These are phyloP conservation scores for Melaleuca alternifolia DNA, from an alignment of 345 rosid species.

Conservation along the genomic window DNA sequence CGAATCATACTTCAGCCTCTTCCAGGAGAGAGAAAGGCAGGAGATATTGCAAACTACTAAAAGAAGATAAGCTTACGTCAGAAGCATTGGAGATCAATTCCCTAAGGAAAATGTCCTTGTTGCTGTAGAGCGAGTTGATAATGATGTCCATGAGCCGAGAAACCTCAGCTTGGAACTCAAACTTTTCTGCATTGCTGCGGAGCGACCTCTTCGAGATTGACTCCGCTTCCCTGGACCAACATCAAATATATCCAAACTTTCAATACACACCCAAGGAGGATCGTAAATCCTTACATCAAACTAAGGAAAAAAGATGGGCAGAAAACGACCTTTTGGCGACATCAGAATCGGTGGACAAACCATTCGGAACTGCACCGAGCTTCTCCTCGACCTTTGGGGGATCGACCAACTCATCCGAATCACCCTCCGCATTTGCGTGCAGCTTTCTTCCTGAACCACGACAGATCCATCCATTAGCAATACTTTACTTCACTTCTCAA, in stretches of 20 bases:
- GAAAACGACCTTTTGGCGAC: slow-evolving; percentile 62
- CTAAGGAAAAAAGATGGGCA: background rate
- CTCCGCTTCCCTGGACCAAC: slow-evolving; percentile 62
- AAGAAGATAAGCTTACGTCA: slow-evolving; percentile 46
- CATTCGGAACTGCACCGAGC: slow-evolving; percentile 83
- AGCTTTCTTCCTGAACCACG: slow-evolving; percentile 48
- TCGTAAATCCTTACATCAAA: background rate
- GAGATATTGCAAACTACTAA: background rate
- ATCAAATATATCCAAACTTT: background rate
- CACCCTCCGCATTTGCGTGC: slow-evolving; percentile 73
- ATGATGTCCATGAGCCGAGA: slow-evolving; percentile 98
- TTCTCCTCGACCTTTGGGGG: slow-evolving; percentile 94
- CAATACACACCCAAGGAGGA: background rate
- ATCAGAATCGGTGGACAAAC: slow-evolving; percentile 92
- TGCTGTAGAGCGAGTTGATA: slow-evolving; percentile 95
- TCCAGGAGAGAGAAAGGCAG: background rate
- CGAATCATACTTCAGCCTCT: background rate
- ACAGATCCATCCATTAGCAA: background rate
- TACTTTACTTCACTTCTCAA: fast-evolving
- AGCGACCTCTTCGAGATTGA: slow-evolving; percentile 85
- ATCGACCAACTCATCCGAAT: slow-evolving; percentile 43
- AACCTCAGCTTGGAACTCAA: slow-evolving; percentile 98
- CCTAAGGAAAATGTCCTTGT: slow-evolving; percentile 95
- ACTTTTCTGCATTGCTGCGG: slow-evolving; percentile 81
- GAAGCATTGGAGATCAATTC: slow-evolving; percentile 98